Conservation (phyloP, 148 eudicot species). For the Limonium bicolor region DNA sequence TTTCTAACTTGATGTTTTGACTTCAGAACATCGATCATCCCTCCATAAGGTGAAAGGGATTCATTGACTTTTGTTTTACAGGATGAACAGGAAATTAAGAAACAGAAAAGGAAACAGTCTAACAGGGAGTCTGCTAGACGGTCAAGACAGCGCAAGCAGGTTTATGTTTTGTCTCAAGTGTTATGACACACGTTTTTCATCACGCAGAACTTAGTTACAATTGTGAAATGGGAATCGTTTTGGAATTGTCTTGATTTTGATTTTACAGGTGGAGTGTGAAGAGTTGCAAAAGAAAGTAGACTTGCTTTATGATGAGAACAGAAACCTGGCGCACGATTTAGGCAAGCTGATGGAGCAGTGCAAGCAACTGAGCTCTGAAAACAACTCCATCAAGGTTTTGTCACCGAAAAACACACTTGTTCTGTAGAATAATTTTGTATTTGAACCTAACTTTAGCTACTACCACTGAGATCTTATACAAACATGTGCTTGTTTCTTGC, state of each 20-base stretch:
- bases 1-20: background rate
- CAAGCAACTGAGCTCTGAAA: constrained; percentile 58
- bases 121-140: constrained; percentile 97
- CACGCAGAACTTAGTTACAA: background rate
- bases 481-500: background rate
- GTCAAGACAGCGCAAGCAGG: constrained; percentile 97
- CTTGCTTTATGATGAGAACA: constrained; percentile 42
- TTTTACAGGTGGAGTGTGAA: constrained; percentile 73
- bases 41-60: background rate
- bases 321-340: constrained; percentile 49
- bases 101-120: constrained; percentile 87
- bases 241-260: background rate
- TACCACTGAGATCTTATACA: background rate
- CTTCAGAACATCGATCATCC: background rate
- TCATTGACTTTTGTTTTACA: constrained; percentile 12
- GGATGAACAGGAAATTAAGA: constrained; percentile 88
- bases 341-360: constrained; percentile 60
- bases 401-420: background rate
- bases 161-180: constrained; percentile 1
- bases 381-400: constrained; percentile 51
- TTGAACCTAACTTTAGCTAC: background rate
- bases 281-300: constrained; percentile 70
- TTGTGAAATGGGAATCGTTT: background rate
- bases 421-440: background rate
- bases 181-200: background rate